Evolutionary conservation across 1,284 basidiomycete genomes (phyloP), one percentile per base, ranked within the genome.

Genomic region (Cutaneotrichosporon sp.): DNA sequence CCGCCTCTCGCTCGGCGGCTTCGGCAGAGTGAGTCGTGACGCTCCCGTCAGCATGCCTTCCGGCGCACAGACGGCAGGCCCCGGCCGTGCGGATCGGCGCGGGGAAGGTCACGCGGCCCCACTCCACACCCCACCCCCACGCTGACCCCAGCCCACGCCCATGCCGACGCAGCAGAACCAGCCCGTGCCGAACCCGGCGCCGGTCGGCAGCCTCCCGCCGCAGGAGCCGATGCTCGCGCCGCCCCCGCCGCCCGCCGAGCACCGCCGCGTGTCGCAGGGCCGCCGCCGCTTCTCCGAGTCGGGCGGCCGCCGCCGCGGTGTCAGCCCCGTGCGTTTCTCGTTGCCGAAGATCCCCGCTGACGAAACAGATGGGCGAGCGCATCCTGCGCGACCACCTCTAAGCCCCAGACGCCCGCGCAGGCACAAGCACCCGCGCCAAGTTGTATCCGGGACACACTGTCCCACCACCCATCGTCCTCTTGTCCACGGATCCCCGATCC

Each of bases 371-470:
- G 76, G 75, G 75, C 49, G 76, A 78, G 66, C 64, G 76, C 10
- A 62, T 78, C 49, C 65, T 78, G 8, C 70, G 76, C 24, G 76
- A 78, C 66, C 74, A 76, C 60, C 76, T 78, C 63, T 65, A 63
- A 54, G 56, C 31, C n/a, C n/a, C n/a, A n/a, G n/a, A n/a, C n/a
- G n/a, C n/a, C n/a, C n/a, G n/a, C n/a, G n/a, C n/a, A n/a, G n/a
- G n/a, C n/a, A n/a, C n/a, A n/a, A n/a, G 18, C 11, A n/a, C 34
- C 25, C 20, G 14, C 47, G 27, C 47, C 25, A 49, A 49, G 47
- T 49, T 18, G 47, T 49, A 29, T 14, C 25, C 29, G 14, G 43
- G 20, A 22, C 45, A 24, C 13, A 47, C 45, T 16, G 45, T 47
- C 22, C 27, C 13, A 18, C 27, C 10, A 49, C 10, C 24, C 45